Base-by-base conservation (phyloP, 2,329 filamentous ascomycete species). In the Fusarium mundagurra region DNA sequence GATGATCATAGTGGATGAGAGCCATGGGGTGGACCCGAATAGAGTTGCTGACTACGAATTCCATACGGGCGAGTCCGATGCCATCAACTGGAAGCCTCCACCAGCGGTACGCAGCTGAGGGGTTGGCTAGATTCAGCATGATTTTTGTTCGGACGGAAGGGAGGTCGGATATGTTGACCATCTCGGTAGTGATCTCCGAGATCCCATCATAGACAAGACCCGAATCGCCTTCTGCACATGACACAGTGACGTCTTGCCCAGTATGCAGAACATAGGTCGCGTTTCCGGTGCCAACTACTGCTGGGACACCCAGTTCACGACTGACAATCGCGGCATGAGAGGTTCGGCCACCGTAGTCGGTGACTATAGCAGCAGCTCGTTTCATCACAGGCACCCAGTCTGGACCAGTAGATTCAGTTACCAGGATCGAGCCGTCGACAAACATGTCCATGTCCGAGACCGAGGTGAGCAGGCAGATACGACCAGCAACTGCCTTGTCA, bases 301-400 rank as follows among this genome's bases (percentile, higher is more conserved):
- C 83, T 9, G 83, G 82, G 10, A 84, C 71, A 8, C 83, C 81
- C 3, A 84, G 74, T 50, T 84, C 82, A 8, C 82, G 82, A 72
- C 83, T 84, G 55, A 84, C 81, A 45, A 84, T 83, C n/a, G 82
- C 82, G 20, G 82, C 82, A 64, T 84, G 82, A 8, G 82, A 84
- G 11, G 82, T 83, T 13, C 79, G 73, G 5, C 85, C 77, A 67
- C 85, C 63, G 69, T 83, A 61, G 80, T 84, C 81, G 1, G 82
- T 82, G 71, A 83, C 73, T 43, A 84, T 82, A 29, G 81, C 82
- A 4, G 76, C 77, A 1, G 82, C 81, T 5, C 77, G 77, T 73
- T 82, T 83, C 82, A 84, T 84, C 16, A 83, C 74, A 12, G 82
- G 82, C 33, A 82, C 80, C 82, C 82, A 83, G 64, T 83, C 82